phyloP scores from a whole-genome alignment of 1,139 yeast species.

The Geotrichum citri-aurantii region DNA sequence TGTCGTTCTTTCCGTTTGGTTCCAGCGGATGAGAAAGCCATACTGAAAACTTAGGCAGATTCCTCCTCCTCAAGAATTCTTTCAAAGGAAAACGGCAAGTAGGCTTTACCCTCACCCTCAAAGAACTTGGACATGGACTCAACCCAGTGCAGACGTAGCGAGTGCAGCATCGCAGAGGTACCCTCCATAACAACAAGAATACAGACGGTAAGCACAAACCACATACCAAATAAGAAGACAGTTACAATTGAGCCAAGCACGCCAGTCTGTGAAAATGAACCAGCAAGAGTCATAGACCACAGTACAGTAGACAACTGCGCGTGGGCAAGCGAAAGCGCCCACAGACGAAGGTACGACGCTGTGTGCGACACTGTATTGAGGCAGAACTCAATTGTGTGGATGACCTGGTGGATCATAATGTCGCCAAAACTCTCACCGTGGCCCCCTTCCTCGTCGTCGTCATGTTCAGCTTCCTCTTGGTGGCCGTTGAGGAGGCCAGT shows the following conservation, averaged over 20 bases:
- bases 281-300: slow-evolving; percentile 91
- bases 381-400: slow-evolving; percentile 97
- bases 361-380: slow-evolving; percentile 96
- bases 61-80: slow-evolving; percentile 11
- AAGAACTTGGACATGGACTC: slow-evolving; percentile 98
- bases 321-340: slow-evolving; percentile 98
- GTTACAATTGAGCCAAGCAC: slow-evolving; percentile 62
- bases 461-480: slow-evolving; percentile 25
- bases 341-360: slow-evolving; percentile 89
- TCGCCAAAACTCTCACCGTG: slow-evolving; percentile 79
- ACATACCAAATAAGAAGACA: slow-evolving; percentile 80
- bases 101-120: slow-evolving; percentile 90
- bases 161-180: slow-evolving; percentile 97
- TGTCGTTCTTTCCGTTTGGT: not conserved
- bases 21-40: not conserved
- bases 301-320: slow-evolving; percentile 91
- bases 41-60: not conserved
- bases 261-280: slow-evolving; percentile 75
- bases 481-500: slow-evolving; percentile 23
- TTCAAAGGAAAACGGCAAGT: slow-evolving; percentile 57
- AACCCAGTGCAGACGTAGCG: slow-evolving; percentile 96
- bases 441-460: slow-evolving; percentile 29
- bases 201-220: slow-evolving; percentile 88
- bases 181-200: slow-evolving; percentile 97
- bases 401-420: slow-evolving; percentile 92